Conservation (phyloP, 1,284 basidiomycete genomes). For the Cutaneotrichosporon cyanovorans region DNA sequence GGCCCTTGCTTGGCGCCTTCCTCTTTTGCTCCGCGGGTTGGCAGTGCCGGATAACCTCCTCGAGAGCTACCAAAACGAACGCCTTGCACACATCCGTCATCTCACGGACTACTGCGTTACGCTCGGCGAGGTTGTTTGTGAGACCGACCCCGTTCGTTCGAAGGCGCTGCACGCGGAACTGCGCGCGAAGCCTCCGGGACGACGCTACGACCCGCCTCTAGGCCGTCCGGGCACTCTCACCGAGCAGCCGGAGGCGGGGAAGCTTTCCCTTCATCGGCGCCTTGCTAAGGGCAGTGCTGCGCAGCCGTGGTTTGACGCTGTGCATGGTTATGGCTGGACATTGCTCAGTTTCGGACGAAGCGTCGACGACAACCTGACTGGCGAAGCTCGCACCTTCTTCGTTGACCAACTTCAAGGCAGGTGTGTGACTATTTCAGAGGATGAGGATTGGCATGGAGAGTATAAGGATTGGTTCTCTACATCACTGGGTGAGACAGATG, state of each 20-base stretch:
- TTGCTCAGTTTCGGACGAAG: constrained; percentile 3
- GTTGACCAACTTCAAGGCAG: background rate
- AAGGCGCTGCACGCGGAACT: constrained; percentile 3
- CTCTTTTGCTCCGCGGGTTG: constrained; percentile 9
- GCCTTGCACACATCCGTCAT: constrained; percentile 12
- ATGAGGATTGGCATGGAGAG: constrained; percentile 4
- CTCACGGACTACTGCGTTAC: constrained; percentile 13
- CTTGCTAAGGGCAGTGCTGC: background rate
- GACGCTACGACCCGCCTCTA: constrained; percentile 6
- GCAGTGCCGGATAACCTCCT: constrained; percentile 6
- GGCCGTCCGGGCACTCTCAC: constrained; percentile 11
- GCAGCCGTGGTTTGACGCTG: constrained; percentile 3
- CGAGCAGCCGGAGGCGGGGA: constrained; percentile 5
- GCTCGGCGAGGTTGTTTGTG: constrained; percentile 19
- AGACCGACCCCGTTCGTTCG: constrained; percentile 15
- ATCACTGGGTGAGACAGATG: background rate
- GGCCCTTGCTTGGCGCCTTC: constrained; percentile 18
- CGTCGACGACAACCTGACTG: background rate
- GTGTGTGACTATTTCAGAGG: background rate
- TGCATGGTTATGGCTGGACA: constrained; percentile 10
- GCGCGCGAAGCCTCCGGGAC: constrained; percentile 1
- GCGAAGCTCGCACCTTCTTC: background rate
- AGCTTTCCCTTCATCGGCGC: constrained; percentile 4
- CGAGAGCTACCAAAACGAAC: constrained; percentile 17
- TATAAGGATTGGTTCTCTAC: constrained; percentile 8